A percentile compares a stretch with the other conserved stretches of the same genome.
These are phyloP conservation scores for Beauveria pseudobassiana DNA, from an alignment of 2,329 filamentous ascomycete genomes.

Conservation along the genomic window DNA sequence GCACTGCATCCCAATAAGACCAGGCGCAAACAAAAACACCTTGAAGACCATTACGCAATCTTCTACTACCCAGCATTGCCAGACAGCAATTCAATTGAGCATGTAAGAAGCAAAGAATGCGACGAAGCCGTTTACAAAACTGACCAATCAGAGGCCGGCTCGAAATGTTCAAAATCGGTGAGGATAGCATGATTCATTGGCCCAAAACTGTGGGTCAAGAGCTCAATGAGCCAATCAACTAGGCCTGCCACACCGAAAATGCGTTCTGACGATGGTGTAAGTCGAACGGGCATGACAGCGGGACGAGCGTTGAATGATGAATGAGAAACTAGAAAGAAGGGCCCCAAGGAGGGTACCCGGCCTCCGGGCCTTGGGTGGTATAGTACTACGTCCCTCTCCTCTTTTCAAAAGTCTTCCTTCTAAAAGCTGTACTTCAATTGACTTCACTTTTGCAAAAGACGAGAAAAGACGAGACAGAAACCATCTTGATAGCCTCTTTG, in stretches of 20 bases:
- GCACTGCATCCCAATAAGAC: too few species aligned
- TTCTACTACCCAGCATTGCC: neutral
- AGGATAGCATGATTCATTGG: slow-evolving; percentile 12
- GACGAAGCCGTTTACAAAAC: neutral
- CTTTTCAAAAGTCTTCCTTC: slow-evolving; percentile 1
- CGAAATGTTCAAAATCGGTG: slow-evolving; percentile 16
- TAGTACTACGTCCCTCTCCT: neutral
- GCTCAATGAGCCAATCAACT: slow-evolving; percentile 15
- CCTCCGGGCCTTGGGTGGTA: slow-evolving; percentile 3
- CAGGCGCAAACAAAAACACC: too few species aligned
- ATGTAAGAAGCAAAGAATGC: slow-evolving; percentile 1
- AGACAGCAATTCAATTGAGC: neutral
- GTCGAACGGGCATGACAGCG: slow-evolving; percentile 18
- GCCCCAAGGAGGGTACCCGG: slow-evolving; percentile 8
- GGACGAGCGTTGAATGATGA: slow-evolving; percentile 6
- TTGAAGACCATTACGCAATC: too few species aligned
- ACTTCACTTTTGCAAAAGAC: neutral
- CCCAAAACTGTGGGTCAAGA: neutral
- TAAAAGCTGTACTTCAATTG: neutral
- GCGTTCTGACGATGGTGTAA: slow-evolving; percentile 30
- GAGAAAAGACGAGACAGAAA: neutral
- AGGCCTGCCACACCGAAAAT: slow-evolving; percentile 24
- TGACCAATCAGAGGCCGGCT: slow-evolving; percentile 7
- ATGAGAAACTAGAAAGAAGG: slow-evolving; percentile 10
- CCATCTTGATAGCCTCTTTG: neutral